A percentile compares a stretch with the other conserved stretches of the same genome.
These are phyloP conservation scores for Lactifluus rugatus DNA, from an alignment of 768 basidiomycete genomes.

Conservation along the genomic window DNA sequence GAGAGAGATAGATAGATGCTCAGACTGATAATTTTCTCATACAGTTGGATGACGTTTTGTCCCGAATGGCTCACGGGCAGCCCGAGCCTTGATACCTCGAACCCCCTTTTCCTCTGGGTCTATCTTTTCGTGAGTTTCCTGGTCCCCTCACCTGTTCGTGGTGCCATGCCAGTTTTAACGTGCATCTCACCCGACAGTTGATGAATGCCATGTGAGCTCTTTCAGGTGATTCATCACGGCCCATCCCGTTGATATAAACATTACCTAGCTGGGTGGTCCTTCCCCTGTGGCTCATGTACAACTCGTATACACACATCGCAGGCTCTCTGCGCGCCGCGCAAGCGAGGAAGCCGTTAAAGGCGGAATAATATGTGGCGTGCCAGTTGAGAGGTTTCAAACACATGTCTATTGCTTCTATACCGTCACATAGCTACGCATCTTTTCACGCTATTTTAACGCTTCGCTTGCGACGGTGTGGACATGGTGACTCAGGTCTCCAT, in stretches of 20 bases:
- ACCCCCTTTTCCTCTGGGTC: constrained; percentile 65
- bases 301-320: constrained; percentile 67
- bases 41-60: constrained; percentile 75
- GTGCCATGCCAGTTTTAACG: constrained; percentile 13
- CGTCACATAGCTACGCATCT: background rate
- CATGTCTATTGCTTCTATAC: background rate
- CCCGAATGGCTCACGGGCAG: constrained; percentile 79
- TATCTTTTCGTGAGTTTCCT: constrained; percentile 59
- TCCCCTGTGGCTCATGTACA: constrained; percentile 66
- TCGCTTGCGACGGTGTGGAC: background rate
- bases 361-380: background rate
- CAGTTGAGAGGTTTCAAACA: background rate
- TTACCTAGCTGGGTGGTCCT: constrained; percentile 64
- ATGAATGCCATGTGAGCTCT: constrained; percentile 67
- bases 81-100: constrained; percentile 61
- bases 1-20: too few species aligned
- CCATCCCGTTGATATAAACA: constrained; percentile 3
- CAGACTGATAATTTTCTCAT: too few species aligned
- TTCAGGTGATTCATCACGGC: background rate
- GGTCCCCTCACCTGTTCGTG: constrained; percentile 28
- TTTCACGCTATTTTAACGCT: background rate
- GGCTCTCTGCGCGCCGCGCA: constrained; percentile 38
- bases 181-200: constrained; percentile 36
- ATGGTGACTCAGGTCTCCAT: background rate
- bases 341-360: constrained; percentile 5